These are phyloP conservation scores for Neodidymelliopsis sp. DNA, from an alignment of 2,329 filamentous ascomycete species.

Conservation along the genomic window DNA sequence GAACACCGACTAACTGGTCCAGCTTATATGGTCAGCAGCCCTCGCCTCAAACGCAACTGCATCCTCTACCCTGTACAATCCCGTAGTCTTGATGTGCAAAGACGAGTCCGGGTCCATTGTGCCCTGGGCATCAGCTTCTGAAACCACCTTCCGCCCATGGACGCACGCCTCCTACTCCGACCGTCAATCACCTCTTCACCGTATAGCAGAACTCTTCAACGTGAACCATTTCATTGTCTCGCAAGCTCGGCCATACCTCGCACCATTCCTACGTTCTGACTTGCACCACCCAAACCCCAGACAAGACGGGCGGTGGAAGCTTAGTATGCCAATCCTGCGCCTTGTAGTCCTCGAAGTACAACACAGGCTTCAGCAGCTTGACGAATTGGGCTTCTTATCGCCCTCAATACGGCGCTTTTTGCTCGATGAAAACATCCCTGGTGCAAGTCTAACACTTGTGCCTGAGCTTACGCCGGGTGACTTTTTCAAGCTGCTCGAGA, in stretches of 20 bases:
- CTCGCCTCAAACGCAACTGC: constrained; percentile 77
- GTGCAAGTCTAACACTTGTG: constrained; percentile 79
- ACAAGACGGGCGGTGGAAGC: constrained; percentile 64
- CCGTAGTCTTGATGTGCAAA: constrained; percentile 77
- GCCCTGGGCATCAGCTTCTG: constrained; percentile 71
- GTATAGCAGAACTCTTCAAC: constrained; percentile 85
- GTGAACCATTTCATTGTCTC: constrained; percentile 96
- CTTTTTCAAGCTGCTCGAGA: constrained; percentile 81
- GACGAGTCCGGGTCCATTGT: constrained; percentile 74
- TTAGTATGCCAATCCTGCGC: constrained; percentile 65
- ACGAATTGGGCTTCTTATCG: constrained; percentile 77
- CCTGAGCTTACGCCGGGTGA: constrained; percentile 78
- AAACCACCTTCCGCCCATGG: constrained; percentile 73
- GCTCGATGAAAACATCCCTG: constrained; percentile 82
- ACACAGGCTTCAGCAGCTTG: constrained; percentile 81
- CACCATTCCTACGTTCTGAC: constrained; percentile 83
- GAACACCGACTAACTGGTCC: constrained; percentile 17
- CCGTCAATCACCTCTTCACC: constrained; percentile 71
- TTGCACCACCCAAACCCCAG: constrained; percentile 74
- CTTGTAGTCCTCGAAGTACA: constrained; percentile 79
- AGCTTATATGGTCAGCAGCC: constrained; percentile 83
- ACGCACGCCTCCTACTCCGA: constrained; percentile 69
- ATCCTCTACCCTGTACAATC: constrained; percentile 70
- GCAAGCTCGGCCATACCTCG: constrained; percentile 87
- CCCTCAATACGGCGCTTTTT: constrained; percentile 75